A percentile compares a stretch with the other conserved stretches of the same genome.
phyloP scores from a whole-genome alignment of 805 yeast species.

The Ogataea wickerhamii region DNA sequence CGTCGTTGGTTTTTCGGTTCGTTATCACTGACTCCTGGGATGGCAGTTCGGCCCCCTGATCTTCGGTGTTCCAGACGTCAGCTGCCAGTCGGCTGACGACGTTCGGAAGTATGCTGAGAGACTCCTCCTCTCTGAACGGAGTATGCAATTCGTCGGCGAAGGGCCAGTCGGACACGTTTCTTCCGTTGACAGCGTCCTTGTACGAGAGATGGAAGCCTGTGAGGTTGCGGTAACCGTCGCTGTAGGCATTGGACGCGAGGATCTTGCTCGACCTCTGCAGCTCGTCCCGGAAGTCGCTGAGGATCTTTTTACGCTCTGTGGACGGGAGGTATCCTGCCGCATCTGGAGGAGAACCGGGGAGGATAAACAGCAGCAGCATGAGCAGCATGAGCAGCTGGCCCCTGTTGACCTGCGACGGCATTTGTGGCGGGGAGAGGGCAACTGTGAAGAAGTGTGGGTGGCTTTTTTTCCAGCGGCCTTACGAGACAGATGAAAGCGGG shows the following conservation, averaged over 20 bases:
- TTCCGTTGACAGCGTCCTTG: constrained; percentile 47
- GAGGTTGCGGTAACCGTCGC: constrained; percentile 60
- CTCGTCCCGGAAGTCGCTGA: constrained; percentile 36
- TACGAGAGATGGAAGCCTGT: constrained; percentile 72
- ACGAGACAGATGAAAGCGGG: no score
- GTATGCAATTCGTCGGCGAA: constrained; percentile 33
- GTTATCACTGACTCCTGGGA: constrained; percentile 5
- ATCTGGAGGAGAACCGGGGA: constrained; percentile 39
- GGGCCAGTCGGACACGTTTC: constrained; percentile 54
- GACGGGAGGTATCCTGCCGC: constrained; percentile 27
- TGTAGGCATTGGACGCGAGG: constrained; percentile 41
- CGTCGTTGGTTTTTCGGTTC: constrained; percentile 12
- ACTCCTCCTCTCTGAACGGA: constrained; percentile 47
- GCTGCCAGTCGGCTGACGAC: constrained; percentile 45
- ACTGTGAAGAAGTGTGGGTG: no score
- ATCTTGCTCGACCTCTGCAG: constrained; percentile 29
- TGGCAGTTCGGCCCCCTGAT: constrained; percentile 18
- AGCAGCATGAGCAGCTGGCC: constrained; percentile 34
- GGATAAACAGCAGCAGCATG: constrained; percentile 37
- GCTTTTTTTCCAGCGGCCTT: no score
- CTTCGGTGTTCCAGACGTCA: constrained; percentile 48
- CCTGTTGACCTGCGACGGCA: constrained; percentile 27
- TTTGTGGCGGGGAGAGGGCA: constrained; percentile 3
- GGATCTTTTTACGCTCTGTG: constrained; percentile 21
- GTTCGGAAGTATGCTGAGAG: constrained; percentile 59